These are phyloP conservation scores for Atkinsonella texensis DNA, from an alignment of 2,329 filamentous ascomycete genomes.

Conservation along the genomic window DNA sequence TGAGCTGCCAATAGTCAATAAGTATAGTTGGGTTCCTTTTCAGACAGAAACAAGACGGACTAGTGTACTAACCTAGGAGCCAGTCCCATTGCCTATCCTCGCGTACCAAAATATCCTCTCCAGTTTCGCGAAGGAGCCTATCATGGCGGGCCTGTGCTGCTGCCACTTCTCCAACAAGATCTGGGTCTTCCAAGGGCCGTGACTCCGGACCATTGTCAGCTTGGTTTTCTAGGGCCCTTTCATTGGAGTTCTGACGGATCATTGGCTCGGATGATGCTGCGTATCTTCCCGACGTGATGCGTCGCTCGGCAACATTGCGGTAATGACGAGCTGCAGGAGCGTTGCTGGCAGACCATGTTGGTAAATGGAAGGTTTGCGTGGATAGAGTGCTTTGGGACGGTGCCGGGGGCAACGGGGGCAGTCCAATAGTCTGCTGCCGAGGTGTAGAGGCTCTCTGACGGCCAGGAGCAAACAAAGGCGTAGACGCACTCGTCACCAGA, in stretches of 20 bases:
- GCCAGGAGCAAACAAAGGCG: slow-evolving; percentile 3
- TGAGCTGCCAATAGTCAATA: slow-evolving; percentile 27
- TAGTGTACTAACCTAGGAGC: slow-evolving; percentile 37
- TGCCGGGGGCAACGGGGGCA: slow-evolving; percentile 37
- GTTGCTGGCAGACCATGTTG: slow-evolving; percentile 44
- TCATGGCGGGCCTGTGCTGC: slow-evolving; percentile 45
- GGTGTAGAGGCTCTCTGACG: slow-evolving; percentile 14
- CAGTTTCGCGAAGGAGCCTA: slow-evolving; percentile 43
- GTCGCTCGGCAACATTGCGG: slow-evolving; percentile 50
- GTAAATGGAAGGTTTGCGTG: slow-evolving; percentile 42
- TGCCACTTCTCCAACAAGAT: slow-evolving; percentile 54
- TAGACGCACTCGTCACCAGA: slow-evolving; percentile 3
- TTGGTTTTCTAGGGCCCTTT: background rate
- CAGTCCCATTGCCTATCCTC: slow-evolving; percentile 51
- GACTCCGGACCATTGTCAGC: slow-evolving; percentile 4
- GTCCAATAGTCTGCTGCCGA: slow-evolving; percentile 27
- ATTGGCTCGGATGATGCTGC: slow-evolving; percentile 16
- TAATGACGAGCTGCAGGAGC: slow-evolving; percentile 47
- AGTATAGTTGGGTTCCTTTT: background rate
- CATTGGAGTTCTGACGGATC: slow-evolving; percentile 8
- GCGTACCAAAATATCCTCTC: slow-evolving; percentile 39
- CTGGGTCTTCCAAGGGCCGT: slow-evolving; percentile 52
- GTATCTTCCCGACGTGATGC: slow-evolving; percentile 35
- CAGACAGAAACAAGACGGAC: too few relatives aligned
- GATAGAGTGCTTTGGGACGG: slow-evolving; percentile 27